Base-by-base conservation (phyloP, 2,329 filamentous ascomycete species). In the Cladosporium sp. region DNA sequence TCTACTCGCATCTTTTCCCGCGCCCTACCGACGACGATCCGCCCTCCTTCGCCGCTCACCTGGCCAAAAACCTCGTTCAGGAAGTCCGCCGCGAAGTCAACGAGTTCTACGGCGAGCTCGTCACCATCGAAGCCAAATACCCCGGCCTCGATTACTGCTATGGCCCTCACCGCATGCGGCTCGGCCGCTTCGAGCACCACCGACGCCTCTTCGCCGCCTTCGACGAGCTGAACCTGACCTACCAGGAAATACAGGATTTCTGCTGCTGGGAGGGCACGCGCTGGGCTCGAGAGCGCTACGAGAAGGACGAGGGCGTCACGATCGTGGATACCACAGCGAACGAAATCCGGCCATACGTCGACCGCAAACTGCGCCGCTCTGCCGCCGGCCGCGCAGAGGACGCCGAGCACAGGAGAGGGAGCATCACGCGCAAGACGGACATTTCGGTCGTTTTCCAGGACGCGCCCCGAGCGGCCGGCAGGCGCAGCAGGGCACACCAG, bases 251-350 rank as follows among this genome's bases (percentile, higher is more conserved):
- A 60, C 77, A 81, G 50, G 75, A 76, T 45, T 74, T 91, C 65
- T 90, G 87, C 54, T 85, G 87, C 64, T 92, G 87, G 87, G 87
- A 91, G 72, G 87, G 87, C 53, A 91, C 87, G 9, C 83, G 84
- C 56, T 91, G 87, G 87, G 87, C 87, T 56, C 85, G 89, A 65
- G 85, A 90, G 65, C 81, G 86, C 51, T 92, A 84, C 65, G 87
- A 92, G 73, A 78, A 79, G 53, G 87, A 91, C 64, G 85, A 89
- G 63, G 83, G 83, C 33, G 77, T 86, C 54, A 72, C 71, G 31
- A 89, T 92, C 57, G 70, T 73, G 44, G 87, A 92, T 64, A 89
- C 87, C 5, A 84, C 86, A 1, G 80, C 79, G 48, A 83, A 87
- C 61, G 84, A 80, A 19, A 83, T 91, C 53, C 72, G 74, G 3